Evolutionary conservation across 306 rosid species (phyloP).

Genomic region (Malus orientalis): DNA sequence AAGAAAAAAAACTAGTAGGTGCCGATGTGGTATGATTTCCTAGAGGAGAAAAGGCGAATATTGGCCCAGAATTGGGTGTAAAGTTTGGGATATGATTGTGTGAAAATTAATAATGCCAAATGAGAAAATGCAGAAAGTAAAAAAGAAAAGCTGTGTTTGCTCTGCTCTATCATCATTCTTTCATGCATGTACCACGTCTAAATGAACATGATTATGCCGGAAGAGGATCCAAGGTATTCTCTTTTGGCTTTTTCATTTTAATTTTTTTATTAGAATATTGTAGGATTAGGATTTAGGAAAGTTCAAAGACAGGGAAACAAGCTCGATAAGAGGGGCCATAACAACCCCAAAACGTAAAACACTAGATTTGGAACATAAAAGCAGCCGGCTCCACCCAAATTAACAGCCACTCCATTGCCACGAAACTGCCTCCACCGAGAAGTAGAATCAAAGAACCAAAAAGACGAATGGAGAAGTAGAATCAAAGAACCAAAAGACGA

Average conservation of each 20-base stretch:
- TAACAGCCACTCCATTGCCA: no score
- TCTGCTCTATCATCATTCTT: neutral
- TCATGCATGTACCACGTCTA: neutral
- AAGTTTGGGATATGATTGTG: neutral
- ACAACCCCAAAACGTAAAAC: no score
- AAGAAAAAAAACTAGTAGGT: no score
- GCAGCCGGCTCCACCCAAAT: no score
- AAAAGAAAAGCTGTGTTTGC: neutral
- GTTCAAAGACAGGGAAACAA: no score
- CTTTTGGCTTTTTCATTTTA: neutral
- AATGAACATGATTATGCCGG: neutral
- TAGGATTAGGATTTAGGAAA: neutral
- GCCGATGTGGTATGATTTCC: neutral
- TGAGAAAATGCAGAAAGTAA: neutral
- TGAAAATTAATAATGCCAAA: neutral
- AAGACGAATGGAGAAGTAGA: no score
- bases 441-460: no score
- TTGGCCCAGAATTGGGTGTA: neutral
- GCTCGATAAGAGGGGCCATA: no score
- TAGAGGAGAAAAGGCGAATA: neutral
- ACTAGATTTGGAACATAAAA: no score
- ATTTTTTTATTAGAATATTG: neutral
- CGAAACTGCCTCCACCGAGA: no score
- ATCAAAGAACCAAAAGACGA: no score
- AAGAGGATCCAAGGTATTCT: conserved; percentile 1